Conservation (phyloP, 2,329 filamentous ascomycete genomes). For the Pseudocercospora cruenta region DNA sequence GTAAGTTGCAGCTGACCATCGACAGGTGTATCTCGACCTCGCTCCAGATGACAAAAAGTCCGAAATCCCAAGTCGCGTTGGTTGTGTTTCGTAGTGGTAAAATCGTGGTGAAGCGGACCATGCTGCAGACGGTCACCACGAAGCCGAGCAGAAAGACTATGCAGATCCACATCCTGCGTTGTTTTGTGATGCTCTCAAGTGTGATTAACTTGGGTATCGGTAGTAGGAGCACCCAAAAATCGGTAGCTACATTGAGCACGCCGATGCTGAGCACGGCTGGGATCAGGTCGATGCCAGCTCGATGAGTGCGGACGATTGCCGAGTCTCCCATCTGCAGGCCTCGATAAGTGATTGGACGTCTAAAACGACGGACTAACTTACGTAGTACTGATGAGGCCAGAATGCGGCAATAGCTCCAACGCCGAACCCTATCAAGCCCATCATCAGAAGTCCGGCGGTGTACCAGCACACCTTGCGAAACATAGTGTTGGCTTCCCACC, state of each 20-base stretch:
- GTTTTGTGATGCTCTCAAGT: slow-evolving; percentile 13
- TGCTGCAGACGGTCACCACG: slow-evolving; percentile 19
- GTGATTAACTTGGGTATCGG: slow-evolving; percentile 21
- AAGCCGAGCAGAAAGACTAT: slow-evolving; percentile 20
- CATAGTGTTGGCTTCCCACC: slow-evolving; percentile 23
- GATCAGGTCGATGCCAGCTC: slow-evolving; percentile 11
- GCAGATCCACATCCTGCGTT: slow-evolving; percentile 17
- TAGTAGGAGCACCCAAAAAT: slow-evolving; percentile 21
- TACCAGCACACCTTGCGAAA: slow-evolving; percentile 23
- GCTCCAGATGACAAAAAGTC: slow-evolving; percentile 14
- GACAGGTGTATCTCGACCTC: slow-evolving; percentile 18
- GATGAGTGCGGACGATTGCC: slow-evolving; percentile 10
- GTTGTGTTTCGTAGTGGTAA: slow-evolving; percentile 17
- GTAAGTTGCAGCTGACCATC: slow-evolving; percentile 20
- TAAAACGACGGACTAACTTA: neutral
- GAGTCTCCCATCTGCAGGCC: slow-evolving; percentile 7
- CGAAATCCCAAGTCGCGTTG: slow-evolving; percentile 23
- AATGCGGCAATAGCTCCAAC: slow-evolving; percentile 6
- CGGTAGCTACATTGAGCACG: slow-evolving; percentile 17
- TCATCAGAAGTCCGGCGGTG: neutral
- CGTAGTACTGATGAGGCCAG: slow-evolving; percentile 21
- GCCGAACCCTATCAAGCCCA: slow-evolving; percentile 7
- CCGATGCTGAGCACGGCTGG: slow-evolving; percentile 10
- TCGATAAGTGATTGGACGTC: neutral
- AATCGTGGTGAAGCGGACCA: slow-evolving; percentile 19